phyloP scores from a whole-genome alignment of 306 rosid genomes.

The Vigna hirtella region DNA sequence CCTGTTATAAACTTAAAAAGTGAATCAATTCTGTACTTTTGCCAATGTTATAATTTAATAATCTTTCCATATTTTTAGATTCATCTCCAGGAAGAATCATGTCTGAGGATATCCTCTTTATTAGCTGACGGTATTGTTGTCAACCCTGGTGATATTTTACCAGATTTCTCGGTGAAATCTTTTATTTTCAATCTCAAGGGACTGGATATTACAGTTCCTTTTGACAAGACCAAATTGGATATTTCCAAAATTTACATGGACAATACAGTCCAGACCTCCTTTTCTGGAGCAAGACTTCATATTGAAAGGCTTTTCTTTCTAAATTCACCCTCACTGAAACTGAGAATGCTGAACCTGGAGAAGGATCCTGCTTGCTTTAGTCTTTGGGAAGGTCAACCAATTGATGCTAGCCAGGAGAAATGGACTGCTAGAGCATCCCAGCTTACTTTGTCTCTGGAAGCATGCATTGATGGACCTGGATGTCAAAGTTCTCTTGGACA shows the following conservation, averaged over 20 bases:
- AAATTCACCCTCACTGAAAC: slow-evolving; percentile 70
- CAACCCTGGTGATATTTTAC: slow-evolving; percentile 80
- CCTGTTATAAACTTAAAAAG: not conserved
- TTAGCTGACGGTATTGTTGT: slow-evolving; percentile 89
- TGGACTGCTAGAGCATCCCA: slow-evolving; percentile 77
- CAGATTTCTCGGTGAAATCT: slow-evolving; percentile 85
- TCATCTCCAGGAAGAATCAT: slow-evolving; percentile 92
- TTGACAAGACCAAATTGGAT: slow-evolving; percentile 58
- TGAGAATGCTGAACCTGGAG: slow-evolving; percentile 75
- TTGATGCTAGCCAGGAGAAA: slow-evolving; percentile 92
- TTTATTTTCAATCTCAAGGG: slow-evolving; percentile 71
- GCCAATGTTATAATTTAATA: slow-evolving; percentile 25
- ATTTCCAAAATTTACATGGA: slow-evolving; percentile 53
- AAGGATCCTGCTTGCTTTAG: slow-evolving; percentile 97
- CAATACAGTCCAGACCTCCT: slow-evolving; percentile 58
- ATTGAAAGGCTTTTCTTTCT: slow-evolving; percentile 70
- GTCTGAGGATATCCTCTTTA: slow-evolving; percentile 92
- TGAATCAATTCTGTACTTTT: slow-evolving; percentile 22
- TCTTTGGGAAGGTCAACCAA: slow-evolving; percentile 87
- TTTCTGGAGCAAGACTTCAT: slow-evolving; percentile 87
- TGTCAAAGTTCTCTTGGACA: slow-evolving; percentile 55
- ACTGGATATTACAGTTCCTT: slow-evolving; percentile 77
- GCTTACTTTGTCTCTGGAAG: slow-evolving; percentile 82
- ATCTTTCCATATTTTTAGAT: slow-evolving; percentile 56
- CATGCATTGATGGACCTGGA: slow-evolving; percentile 50